phyloP scores from a whole-genome alignment of 805 yeast genomes.

The Cyberlindnera samutprakarnensis region DNA sequence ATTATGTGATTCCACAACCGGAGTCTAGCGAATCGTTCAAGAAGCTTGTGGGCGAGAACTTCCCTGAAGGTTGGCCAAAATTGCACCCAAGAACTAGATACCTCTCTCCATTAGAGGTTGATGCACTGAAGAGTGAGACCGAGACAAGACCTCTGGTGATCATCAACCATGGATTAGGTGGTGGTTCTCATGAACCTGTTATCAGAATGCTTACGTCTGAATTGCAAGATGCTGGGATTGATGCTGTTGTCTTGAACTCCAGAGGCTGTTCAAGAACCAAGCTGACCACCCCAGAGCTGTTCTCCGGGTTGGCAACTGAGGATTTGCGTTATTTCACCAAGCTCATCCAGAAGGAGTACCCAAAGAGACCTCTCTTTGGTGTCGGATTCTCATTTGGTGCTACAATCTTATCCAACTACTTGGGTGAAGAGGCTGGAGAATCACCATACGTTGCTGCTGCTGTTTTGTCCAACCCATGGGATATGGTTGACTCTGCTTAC shows the following conservation, averaged over 20 bases:
- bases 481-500: slow-evolving; percentile 46
- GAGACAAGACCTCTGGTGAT: slow-evolving; percentile 45
- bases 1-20: slow-evolving; percentile 48
- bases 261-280: slow-evolving; percentile 77
- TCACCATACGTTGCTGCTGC: slow-evolving; percentile 50
- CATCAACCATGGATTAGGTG: slow-evolving; percentile 67
- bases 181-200: slow-evolving; percentile 74
- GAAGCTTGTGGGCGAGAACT: slow-evolving; percentile 31
- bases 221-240: slow-evolving; percentile 37
- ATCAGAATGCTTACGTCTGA: slow-evolving; percentile 46
- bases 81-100: slow-evolving; percentile 67
- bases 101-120: slow-evolving; percentile 38
- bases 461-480: slow-evolving; percentile 67
- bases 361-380: slow-evolving; percentile 55
- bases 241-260: slow-evolving; percentile 58
- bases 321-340: slow-evolving; percentile 57
- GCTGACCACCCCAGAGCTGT: slow-evolving; percentile 58
- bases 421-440: slow-evolving; percentile 58
- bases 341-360: slow-evolving; percentile 42
- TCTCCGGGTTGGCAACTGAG: slow-evolving; percentile 61
- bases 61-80: slow-evolving; percentile 46
- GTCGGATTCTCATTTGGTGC: slow-evolving; percentile 74
- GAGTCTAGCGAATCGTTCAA: slow-evolving; percentile 23
- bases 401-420: slow-evolving; percentile 53
- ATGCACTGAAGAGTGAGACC: slow-evolving; percentile 25